Evolutionary conservation across 2,329 filamentous ascomycete species (phyloP).

Genomic region (Arthroderma sp.): DNA sequence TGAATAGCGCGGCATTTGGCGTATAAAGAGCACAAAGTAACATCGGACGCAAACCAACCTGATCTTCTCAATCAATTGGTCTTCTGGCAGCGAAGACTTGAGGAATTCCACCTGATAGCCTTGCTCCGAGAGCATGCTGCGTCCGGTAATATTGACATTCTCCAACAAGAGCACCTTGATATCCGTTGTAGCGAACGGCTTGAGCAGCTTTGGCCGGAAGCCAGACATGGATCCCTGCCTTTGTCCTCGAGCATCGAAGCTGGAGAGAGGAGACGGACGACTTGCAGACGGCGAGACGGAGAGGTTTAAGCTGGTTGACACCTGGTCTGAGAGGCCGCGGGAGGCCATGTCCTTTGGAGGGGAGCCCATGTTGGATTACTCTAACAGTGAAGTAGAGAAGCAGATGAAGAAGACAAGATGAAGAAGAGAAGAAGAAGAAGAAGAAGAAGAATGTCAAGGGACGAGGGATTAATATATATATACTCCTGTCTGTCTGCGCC

Average conservation of each 20-base stretch:
- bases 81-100: conserved; percentile 81
- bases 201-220: conserved; percentile 57
- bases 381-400: conserved; percentile 5
- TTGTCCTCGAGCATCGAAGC: conserved; percentile 25
- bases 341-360: conserved; percentile 28
- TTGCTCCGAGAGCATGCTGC: conserved; percentile 67
- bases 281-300: conserved; percentile 63
- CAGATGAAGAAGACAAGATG: conserved; percentile 2
- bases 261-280: conserved; percentile 61
- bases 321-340: conserved; percentile 25
- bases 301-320: conserved; percentile 52
- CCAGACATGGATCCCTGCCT: conserved; percentile 13
- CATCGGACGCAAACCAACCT: conserved; percentile 42
- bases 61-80: conserved; percentile 94
- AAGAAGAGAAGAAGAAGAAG: conserved; percentile 6
- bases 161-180: conserved; percentile 93
- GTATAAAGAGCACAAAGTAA: too few relatives aligned
- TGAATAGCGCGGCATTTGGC: not conserved
- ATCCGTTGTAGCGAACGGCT: conserved; percentile 90
- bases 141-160: conserved; percentile 86
- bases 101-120: conserved; percentile 92
- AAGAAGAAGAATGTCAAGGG: not conserved
- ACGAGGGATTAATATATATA: not conserved
- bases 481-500: too few relatives aligned
- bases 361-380: conserved; percentile 17